Percentiles rank a stretch among this genome's conserved stretches.
phyloP scores from a whole-genome alignment of 2,329 filamentous ascomycete species.

The Neocatenulostroma microsporum region DNA sequence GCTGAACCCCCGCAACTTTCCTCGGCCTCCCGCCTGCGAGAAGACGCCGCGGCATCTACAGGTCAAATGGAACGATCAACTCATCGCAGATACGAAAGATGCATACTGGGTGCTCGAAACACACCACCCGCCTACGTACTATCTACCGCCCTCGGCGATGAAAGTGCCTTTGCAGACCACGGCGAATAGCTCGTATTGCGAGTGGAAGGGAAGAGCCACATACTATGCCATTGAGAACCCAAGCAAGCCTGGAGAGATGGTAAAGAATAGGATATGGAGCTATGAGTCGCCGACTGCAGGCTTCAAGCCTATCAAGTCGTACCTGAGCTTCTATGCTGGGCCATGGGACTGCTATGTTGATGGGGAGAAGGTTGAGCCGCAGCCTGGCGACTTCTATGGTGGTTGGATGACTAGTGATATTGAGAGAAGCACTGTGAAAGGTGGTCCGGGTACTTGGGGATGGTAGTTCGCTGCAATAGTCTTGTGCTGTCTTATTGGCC shows the following conservation, averaged over 20 bases:
- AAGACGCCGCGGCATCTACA: constrained; percentile 46
- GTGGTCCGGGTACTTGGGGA: constrained; percentile 34
- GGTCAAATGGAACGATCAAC: constrained; percentile 48
- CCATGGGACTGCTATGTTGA: constrained; percentile 58
- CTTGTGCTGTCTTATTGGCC: too few species aligned
- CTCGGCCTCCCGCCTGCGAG: constrained; percentile 52
- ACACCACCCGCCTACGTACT: constrained; percentile 57
- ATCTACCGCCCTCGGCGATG: constrained; percentile 48
- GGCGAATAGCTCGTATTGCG: constrained; percentile 45
- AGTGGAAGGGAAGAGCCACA: constrained; percentile 55
- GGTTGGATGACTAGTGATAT: constrained; percentile 58
- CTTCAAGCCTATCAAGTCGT: constrained; percentile 49
- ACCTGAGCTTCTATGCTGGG: constrained; percentile 53
- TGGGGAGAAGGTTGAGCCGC: constrained; percentile 51
- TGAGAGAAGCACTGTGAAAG: constrained; percentile 43
- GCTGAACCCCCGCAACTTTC: constrained; percentile 52
- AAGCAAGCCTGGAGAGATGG: constrained; percentile 29
- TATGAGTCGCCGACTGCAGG: constrained; percentile 48
- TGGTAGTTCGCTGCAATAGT: constrained; percentile 22
- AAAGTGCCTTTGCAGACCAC: constrained; percentile 43
- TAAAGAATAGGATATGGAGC: constrained; percentile 51
- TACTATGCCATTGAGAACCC: constrained; percentile 48
- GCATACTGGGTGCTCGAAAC: constrained; percentile 58
- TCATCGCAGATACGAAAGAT: constrained; percentile 52
- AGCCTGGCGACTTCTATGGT: constrained; percentile 57